phyloP scores from a whole-genome alignment of 305 asterid genomes.

The Ajuga reptans region DNA sequence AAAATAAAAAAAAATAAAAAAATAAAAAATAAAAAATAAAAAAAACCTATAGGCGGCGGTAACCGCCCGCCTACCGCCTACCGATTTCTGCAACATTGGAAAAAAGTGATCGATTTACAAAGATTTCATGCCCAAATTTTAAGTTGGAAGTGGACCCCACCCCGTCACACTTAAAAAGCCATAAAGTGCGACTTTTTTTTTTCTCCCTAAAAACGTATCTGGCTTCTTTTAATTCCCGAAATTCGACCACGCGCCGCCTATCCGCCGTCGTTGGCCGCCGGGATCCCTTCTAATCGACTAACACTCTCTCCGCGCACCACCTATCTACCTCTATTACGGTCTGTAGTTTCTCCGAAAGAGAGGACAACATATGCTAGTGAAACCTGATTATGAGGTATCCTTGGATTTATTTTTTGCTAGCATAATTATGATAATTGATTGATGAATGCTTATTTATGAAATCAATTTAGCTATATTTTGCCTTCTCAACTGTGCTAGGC shows the following conservation, averaged over 20 bases:
- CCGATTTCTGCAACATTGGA: too few relatives aligned
- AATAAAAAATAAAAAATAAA: too few relatives aligned
- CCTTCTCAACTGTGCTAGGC: background rate
- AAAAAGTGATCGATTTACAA: too few relatives aligned
- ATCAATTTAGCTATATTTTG: background rate
- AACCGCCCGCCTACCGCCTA: too few relatives aligned
- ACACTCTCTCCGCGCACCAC: background rate
- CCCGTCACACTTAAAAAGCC: background rate
- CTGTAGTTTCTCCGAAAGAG: background rate
- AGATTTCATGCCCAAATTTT: too few relatives aligned
- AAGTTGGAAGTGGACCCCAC: background rate
- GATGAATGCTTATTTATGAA: too few relatives aligned
- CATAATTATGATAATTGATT: background rate
- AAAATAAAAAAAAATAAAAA: too few relatives aligned
- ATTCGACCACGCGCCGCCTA: background rate
- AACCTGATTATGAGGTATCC: background rate
- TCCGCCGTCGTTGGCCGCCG: slow-evolving; percentile 8
- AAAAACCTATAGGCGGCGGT: too few relatives aligned
- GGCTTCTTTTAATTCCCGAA: background rate
- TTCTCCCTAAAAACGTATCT: background rate
- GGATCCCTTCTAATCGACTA: background rate
- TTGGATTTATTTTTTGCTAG: background rate
- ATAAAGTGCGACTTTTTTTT: background rate
- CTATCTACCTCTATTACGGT: background rate
- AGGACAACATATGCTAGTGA: background rate